Base-by-base conservation (phyloP, 345 rosid genomes). In the Citrus inodora region DNA sequence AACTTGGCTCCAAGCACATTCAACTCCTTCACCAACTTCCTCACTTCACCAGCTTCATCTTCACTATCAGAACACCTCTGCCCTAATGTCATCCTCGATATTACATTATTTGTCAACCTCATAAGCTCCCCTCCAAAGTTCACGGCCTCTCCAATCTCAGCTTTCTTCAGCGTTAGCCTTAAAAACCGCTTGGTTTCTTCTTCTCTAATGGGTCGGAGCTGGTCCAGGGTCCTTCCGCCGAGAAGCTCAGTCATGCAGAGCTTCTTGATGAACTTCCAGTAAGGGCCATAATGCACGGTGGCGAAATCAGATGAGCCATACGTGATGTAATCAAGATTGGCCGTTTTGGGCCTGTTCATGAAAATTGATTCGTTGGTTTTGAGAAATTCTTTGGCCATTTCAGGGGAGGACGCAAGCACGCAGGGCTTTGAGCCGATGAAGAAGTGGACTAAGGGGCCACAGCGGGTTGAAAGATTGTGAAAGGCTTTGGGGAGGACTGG, bases 201-300 rank as follows among this genome's bases (percentile, higher is more conserved):
- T 0, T 28, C 76, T 76, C 95, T 85, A 1, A 91, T 77, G 0
- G 85, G 87, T 11, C 37, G 82, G 74, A 88, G 81, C 65, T 80
- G 86, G 46, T 91, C 90, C 9, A 90, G 78, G 0, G 85, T 86
- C 55, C 83, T 84, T 48, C 88, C 85, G 22, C 90, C 92, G 6
- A 92, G 89, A 53, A 94, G 86, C 61, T 88, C 87, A 33, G 86
- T 79, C 97, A 90, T 90, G 86, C 94, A 90, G 1, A 94, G 83
- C 70, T 87, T 89, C 86, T 91, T 92, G 90, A 90, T 91, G 89
- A 89, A 92, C 82, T 88, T 94, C 97, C 97, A 94, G 70, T 86
- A 83, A 9, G 88, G 82, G 1, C 97, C 97, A 3, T 89, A 92
- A 24, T 87, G 86, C 13, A 87, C 92, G n/a, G 86, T 85, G 67